Evolutionary conservation across 2,329 filamentous ascomycete genomes (phyloP).

Genomic region (Lachnellula subtilissima): DNA sequence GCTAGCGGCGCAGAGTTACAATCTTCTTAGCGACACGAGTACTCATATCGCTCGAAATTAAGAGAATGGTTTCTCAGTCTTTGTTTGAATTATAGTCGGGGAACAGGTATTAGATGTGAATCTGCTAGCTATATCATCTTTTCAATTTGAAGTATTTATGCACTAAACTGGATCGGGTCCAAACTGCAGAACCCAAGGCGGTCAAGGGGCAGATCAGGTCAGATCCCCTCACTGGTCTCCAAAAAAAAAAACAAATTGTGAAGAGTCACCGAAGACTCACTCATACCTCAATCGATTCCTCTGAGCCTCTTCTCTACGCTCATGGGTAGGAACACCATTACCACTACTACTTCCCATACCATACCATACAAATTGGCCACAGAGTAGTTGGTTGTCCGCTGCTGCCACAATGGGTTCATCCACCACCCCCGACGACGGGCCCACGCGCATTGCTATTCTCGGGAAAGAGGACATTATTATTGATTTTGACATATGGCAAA

Average conservation of each 20-base stretch:
- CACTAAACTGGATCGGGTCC: too few relatives aligned
- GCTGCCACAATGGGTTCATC: constrained; percentile 22
- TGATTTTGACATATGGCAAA: constrained; percentile 84
- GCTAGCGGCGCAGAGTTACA: too few relatives aligned
- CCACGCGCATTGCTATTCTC: constrained; percentile 70
- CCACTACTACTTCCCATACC: not conserved
- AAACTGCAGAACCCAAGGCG: too few relatives aligned
- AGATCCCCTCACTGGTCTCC: too few relatives aligned
- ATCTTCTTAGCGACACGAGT: too few relatives aligned
- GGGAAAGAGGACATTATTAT: constrained; percentile 88
- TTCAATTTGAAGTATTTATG: too few relatives aligned
- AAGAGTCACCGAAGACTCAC: not conserved
- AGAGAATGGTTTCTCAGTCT: too few relatives aligned
- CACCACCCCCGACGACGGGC: constrained; percentile 23
- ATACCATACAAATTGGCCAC: not conserved
- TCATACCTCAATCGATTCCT: not conserved
- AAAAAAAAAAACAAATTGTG: not conserved
- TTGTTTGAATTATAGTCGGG: too few relatives aligned
- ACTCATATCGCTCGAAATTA: too few relatives aligned
- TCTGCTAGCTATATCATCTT: too few relatives aligned
- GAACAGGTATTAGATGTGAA: too few relatives aligned
- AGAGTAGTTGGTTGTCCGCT: not conserved
- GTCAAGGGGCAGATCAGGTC: too few relatives aligned
- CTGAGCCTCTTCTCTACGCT: not conserved
- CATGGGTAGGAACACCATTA: not conserved